Base-by-base conservation (phyloP, 2,329 filamentous ascomycete species). In the Aspergillus puulaauensis region DNA sequence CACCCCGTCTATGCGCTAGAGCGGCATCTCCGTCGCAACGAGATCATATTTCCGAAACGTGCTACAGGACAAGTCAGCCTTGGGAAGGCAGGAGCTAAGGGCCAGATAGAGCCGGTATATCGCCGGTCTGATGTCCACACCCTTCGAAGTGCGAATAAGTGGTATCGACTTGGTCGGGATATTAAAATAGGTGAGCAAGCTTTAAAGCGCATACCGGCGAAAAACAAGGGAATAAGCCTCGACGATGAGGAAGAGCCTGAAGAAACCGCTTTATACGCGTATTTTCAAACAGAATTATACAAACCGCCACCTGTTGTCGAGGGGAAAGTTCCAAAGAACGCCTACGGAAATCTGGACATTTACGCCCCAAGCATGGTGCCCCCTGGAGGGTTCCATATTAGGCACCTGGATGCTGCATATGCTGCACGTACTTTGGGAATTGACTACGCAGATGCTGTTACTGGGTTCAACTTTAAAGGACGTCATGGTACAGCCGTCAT, bases 361-460 rank as follows among this genome's bases (percentile, higher is more conserved):
- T 87, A 87, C 61, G 82, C 85, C 0, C 81, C 85, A 0, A 85
- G 79, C 31, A 88, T 88, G 86, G 79, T 87, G 7, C 86, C 86
- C 3, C 68, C 77, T 14, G 86, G 86, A 3, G 86, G 79, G n/a
- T 73, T 77, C 14, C 85, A 88, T 62, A 75, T 88, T 27, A 77
- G 76, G 51, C 79, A 84, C 60, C 73, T 79, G 14, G 78, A 88
- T 51, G 88, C 90, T 1, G 79, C 84, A 1, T 83, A 84, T 51
- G 93, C 93, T 1, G 91, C 92, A 0, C 86, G 83, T 56, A 76
- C 93, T 1, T 74, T 97, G 1, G 87, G 87, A 0, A 82, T 98
- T 17, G 92, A 98, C 74, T 96, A 90, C 71, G 91, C 91, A 2
- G 91, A 93, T 33, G 95, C 95, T 0, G 85, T 99, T 5, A 95